These are phyloP conservation scores for Pythium aquatile DNA, from an alignment of 352 stramenopile genomes.

Conservation along the genomic window DNA sequence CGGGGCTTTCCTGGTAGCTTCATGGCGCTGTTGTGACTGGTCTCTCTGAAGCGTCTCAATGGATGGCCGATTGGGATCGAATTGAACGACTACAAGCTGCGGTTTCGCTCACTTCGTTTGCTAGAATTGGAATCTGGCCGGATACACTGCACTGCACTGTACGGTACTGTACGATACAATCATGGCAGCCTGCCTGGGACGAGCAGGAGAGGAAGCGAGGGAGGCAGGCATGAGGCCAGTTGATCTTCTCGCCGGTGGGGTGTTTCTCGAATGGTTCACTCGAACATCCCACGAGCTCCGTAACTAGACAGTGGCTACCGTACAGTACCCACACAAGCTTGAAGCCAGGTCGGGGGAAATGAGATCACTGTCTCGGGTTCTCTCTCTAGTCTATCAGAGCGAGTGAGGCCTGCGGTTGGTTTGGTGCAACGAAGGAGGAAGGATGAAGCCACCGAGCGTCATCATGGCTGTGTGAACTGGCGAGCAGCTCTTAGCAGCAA, in stretches of 20 bases:
- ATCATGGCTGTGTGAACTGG: slow-evolving; percentile 12
- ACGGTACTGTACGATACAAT: neutral
- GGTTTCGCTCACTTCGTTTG: slow-evolving; percentile 7
- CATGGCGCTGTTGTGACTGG: neutral
- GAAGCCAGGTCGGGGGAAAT: neutral
- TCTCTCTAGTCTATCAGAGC: neutral
- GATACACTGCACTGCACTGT: neutral
- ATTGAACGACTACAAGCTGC: neutral
- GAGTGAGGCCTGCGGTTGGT: too few species aligned
- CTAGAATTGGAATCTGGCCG: neutral
- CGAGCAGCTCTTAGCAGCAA: slow-evolving; percentile 12
- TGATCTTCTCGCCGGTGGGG: neutral
- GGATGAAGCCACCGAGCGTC: neutral
- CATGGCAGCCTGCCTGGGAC: neutral
- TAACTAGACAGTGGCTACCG: neutral
- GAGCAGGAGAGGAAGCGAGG: too few species aligned
- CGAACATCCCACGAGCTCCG: neutral
- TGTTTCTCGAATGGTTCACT: neutral
- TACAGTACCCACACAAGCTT: neutral
- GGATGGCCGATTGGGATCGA: neutral
- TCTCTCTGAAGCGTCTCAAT: neutral
- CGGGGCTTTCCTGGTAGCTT: neutral
- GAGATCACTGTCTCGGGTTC: neutral
- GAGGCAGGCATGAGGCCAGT: neutral
- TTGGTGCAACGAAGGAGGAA: neutral